These are phyloP conservation scores for Xylaria scruposa DNA, from an alignment of 495 filamentous ascomycete species.

Conservation along the genomic window DNA sequence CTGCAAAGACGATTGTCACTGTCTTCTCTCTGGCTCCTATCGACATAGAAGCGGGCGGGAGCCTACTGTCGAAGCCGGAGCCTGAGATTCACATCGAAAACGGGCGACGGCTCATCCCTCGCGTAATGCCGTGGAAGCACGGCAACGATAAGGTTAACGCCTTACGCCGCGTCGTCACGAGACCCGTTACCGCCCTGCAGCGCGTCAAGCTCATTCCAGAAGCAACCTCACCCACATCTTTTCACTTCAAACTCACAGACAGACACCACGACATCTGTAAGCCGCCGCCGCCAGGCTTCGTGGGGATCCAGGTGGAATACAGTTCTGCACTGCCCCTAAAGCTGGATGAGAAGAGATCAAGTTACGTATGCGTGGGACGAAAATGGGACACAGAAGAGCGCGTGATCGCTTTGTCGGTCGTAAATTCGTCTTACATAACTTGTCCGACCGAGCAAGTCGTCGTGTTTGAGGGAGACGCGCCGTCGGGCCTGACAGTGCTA, in stretches of 20 bases:
- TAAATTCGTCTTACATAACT: conserved; percentile 42
- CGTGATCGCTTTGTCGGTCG: conserved; percentile 39
- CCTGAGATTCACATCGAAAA: conserved; percentile 46
- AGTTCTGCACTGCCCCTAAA: conserved; percentile 43
- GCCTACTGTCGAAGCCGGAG: conserved; percentile 42
- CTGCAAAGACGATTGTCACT: conserved; percentile 32
- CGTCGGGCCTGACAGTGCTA: conserved; percentile 22
- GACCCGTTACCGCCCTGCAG: conserved; percentile 36
- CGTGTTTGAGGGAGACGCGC: background rate
- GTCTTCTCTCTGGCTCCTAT: conserved; percentile 37
- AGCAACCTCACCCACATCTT: background rate
- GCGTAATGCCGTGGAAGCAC: conserved; percentile 46
- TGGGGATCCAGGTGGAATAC: conserved; percentile 45
- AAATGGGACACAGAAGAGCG: conserved; percentile 31
- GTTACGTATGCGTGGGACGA: conserved; percentile 44
- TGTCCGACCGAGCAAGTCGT: conserved; percentile 18
- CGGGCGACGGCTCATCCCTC: conserved; percentile 43
- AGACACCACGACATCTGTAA: background rate
- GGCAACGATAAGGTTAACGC: conserved; percentile 49
- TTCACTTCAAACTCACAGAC: conserved; percentile 32
- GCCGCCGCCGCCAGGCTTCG: background rate
- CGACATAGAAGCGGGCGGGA: background rate
- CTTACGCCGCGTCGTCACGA: conserved; percentile 43
- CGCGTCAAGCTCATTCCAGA: conserved; percentile 37
- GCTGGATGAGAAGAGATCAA: conserved; percentile 18